Percentiles rank a stretch among this genome's conserved stretches.
Conservation (phyloP, 768 basidiomycete genomes). For the Russula vinacea region DNA sequence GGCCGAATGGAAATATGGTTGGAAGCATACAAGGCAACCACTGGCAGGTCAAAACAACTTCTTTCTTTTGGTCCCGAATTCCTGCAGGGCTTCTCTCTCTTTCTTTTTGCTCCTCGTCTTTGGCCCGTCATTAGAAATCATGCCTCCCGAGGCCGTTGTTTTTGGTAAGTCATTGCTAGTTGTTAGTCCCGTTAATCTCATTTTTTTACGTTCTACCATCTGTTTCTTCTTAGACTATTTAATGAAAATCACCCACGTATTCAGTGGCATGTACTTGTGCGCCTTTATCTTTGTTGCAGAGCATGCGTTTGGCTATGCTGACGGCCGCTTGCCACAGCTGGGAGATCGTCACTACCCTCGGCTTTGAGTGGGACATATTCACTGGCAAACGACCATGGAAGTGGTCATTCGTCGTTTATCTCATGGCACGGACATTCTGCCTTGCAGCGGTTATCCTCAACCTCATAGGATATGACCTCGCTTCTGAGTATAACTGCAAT, state of each 20-base stretch:
- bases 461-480: slow-evolving; percentile 17
- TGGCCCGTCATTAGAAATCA: not conserved
- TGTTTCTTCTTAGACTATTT: not conserved
- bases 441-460: slow-evolving; percentile 6
- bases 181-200: not conserved
- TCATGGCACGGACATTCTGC: slow-evolving; percentile 12
- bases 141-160: not conserved
- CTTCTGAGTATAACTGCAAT: slow-evolving; percentile 4
- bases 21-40: not conserved
- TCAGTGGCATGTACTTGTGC: slow-evolving; percentile 20
- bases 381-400: slow-evolving; percentile 18
- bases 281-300: too few relatives aligned
- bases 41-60: not conserved
- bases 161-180: not conserved
- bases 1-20: too few relatives aligned
- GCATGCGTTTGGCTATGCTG: not conserved
- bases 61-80: not conserved
- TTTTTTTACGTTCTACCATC: not conserved
- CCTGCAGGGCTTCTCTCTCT: not conserved
- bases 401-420: slow-evolving; percentile 25
- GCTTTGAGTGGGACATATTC: slow-evolving; percentile 26
- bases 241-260: slow-evolving; percentile 21
- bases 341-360: slow-evolving; percentile 23
- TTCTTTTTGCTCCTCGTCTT: not conserved
- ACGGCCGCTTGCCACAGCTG: slow-evolving; percentile 6